Evolutionary conservation across 495 filamentous ascomycete genomes (phyloP), one percentile per base, ranked within the genome.

Genomic region (Penicillium bovifimosum): DNA sequence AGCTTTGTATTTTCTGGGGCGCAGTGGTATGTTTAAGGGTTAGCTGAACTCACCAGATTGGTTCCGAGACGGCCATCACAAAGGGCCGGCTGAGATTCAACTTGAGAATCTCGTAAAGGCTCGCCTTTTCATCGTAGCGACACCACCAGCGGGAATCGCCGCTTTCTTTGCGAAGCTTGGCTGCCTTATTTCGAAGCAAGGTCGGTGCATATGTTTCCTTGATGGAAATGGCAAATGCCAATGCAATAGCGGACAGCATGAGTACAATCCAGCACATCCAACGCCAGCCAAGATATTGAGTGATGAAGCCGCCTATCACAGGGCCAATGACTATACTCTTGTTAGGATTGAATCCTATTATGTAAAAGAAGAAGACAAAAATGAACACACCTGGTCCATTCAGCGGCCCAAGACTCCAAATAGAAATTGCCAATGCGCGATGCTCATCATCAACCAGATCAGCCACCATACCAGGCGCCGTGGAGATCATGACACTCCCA

Each of bases 201-300:
- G 78, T 76, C 0, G 90, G 90, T 0, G 85, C 78, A 58, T 95
- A 95, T 0, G 90, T 93, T 60, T 95, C 90, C 46, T 79, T 79
- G 47, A 87, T 70, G 35, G 80, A 65, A 13, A 70, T 53, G 39
- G 85, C 75, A 47, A 78, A 63, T 26, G 74, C 28, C 20, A 79
- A 74, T 1, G 80, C 79, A 2, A 79, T 72, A 9, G 78, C 85
- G 0, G 78, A 74, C 2, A 86, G 70, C 29, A 91, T 90, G 47
- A 93, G 69, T 6, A 84, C 80, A 18, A 95, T 69, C 87, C 90
- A 95, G 67, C 85, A 87, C 17, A 82, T 84, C 87, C 87, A 93
- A 41, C 87, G 69, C 90, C 90, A 95, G 17, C 89, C 88, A n/a
- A 91, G 76, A 58, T 86, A 84, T 52, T 75, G 63, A 33, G 71